A percentile compares a stretch with the other conserved stretches of the same genome.
phyloP scores from a whole-genome alignment of 345 rosid species.

The Balakata baccata region DNA sequence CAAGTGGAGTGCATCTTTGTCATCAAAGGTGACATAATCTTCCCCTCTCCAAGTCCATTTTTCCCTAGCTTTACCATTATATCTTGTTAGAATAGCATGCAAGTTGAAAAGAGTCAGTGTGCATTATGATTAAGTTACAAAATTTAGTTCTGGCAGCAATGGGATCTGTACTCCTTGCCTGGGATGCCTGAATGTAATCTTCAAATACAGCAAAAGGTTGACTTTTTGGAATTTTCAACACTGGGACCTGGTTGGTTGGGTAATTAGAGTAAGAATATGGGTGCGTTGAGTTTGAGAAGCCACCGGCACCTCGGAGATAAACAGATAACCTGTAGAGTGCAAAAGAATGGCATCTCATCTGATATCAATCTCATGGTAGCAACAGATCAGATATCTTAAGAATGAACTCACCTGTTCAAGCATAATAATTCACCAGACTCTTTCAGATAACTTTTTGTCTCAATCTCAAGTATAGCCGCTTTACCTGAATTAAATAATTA shows the following conservation, averaged over 20 bases:
- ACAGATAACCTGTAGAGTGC: conserved; percentile 44
- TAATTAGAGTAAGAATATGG: conserved; percentile 73
- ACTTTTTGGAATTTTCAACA: conserved; percentile 62
- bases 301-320: conserved; percentile 80
- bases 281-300: conserved; percentile 69
- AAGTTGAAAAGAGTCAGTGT: background rate
- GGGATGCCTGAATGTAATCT: conserved; percentile 71
- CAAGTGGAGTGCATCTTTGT: background rate
- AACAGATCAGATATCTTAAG: conserved; percentile 14
- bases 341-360: conserved; percentile 15
- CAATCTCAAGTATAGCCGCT: conserved; percentile 81
- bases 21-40: background rate
- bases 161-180: conserved; percentile 48
- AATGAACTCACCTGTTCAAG: conserved; percentile 63
- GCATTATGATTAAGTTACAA: background rate
- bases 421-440: conserved; percentile 66
- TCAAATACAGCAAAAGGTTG: conserved; percentile 60
- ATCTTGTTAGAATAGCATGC: background rate
- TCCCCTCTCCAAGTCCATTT: background rate
- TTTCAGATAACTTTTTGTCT: conserved; percentile 66
- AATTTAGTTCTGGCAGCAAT: conserved; percentile 11
- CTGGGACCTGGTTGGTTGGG: conserved; percentile 52
- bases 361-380: conserved; percentile 9
- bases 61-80: background rate
- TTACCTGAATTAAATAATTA: conserved; percentile 50